Evolutionary conservation across 352 stramenopile species (phyloP), one percentile per base, ranked within the genome.

Genomic region (Phytophthora pistaciae): DNA sequence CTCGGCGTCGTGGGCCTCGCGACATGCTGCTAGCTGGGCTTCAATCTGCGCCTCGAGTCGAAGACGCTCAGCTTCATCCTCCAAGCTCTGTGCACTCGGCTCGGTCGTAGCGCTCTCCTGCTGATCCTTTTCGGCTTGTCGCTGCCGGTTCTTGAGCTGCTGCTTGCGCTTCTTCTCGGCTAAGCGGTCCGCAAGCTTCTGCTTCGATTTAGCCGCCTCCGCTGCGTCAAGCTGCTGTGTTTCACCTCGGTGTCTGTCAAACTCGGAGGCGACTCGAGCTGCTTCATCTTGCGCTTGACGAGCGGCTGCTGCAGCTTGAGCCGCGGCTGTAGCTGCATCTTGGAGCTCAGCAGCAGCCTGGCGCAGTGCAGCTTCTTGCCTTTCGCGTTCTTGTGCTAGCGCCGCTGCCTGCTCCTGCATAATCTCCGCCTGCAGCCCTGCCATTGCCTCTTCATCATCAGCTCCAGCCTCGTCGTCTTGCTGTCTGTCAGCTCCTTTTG

Each of bases 151-250:
- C 49, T 75, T 71, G 1, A 71, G 46, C 49, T 75, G 63, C 29
- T 64, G 61, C 57, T 44, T 68, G 23, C 52, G 68, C 56, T 89
- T 91, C 70, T 91, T 94, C 13, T 87, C 84, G 0, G 80, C 81
- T 20, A 94, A 78, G 7, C 87, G 80, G 27, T 82, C 79, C 56
- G 88, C 87, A 11, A 94, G 78, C 66, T 93, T 93, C 18, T 74
- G 66, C 64, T 90, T 93, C 21, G 91, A 85, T 0, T 73, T 67
- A 40, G 61, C 52, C 9, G 80, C 60, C 21, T 91, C 82, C 3
- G 55, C 77, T 48, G 79, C 57, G 40, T 89, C 63, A 42, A 74
- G 71, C 42, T 85, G 72, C 27, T 68, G 74, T 1, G 82, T 61
- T 60, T 90, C 81, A 10, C 72, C 68, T 42, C 74, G 87, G 46